Evolutionary conservation across 805 yeast genomes (phyloP).

Genomic region (Saccharomycopsis sp.): DNA sequence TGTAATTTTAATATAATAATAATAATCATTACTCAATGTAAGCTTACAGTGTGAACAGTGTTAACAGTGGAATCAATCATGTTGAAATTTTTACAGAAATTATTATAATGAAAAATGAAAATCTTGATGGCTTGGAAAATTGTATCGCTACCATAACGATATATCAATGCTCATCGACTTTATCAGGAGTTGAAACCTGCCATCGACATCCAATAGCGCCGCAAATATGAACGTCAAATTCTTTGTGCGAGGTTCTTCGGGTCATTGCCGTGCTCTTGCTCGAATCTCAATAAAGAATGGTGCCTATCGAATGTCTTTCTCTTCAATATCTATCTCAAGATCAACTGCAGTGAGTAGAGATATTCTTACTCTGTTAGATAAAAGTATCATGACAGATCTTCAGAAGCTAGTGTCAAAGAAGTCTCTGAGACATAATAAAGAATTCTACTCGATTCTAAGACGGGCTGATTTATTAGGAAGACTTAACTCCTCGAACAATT

Average conservation of each 20-base stretch:
- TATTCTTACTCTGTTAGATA: neutral
- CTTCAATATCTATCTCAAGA: constrained; percentile 11
- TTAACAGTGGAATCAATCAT: no score
- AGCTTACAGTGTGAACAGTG: neutral
- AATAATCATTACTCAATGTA: neutral
- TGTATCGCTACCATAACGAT: neutral
- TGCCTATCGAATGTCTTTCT: neutral
- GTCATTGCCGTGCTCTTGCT: neutral
- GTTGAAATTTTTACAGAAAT: neutral
- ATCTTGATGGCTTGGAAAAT: neutral
- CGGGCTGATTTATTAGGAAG: neutral
- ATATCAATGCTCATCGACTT: neutral
- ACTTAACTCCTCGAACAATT: neutral
- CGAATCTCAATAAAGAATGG: neutral
- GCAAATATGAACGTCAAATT: neutral
- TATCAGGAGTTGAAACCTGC: neutral
- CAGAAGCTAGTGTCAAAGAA: neutral
- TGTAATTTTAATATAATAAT: neutral
- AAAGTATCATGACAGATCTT: neutral
- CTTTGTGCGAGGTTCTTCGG: neutral
- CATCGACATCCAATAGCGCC: neutral
- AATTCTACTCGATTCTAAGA: neutral
- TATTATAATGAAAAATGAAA: no score
- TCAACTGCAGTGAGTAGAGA: neutral
- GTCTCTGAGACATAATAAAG: neutral